These are phyloP conservation scores for Iberis amara DNA, from an alignment of 441 rosid genomes.

Conservation along the genomic window DNA sequence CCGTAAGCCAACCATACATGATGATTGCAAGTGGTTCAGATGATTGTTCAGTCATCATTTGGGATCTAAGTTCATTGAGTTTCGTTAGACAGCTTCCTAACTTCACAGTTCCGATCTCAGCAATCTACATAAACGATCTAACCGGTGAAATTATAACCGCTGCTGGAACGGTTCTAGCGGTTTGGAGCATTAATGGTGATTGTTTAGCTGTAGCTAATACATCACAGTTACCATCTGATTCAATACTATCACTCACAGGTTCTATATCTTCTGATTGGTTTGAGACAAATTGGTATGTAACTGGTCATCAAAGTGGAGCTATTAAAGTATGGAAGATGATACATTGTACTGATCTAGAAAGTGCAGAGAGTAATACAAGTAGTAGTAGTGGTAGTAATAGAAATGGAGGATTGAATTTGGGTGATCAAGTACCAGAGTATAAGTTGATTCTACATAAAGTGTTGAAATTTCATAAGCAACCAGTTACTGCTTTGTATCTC, in stretches of 20 bases:
- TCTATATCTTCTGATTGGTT: conserved; percentile 88
- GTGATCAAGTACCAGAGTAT: conserved; percentile 67
- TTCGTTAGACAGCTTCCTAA: conserved; percentile 89
- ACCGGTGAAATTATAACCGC: conserved; percentile 95
- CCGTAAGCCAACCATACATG: conserved; percentile 97
- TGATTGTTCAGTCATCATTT: conserved; percentile 83
- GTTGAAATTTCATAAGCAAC: conserved; percentile 80
- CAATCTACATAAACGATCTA: conserved; percentile 85
- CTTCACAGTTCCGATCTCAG: conserved; percentile 81
- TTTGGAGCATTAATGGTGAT: conserved; percentile 98
- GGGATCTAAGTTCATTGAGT: conserved; percentile 92
- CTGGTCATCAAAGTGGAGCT: conserved; percentile 99
- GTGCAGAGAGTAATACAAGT: conserved; percentile 42
- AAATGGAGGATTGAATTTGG: conserved; percentile 57
- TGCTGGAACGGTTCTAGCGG: conserved; percentile 91
- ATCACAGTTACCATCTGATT: conserved; percentile 97
- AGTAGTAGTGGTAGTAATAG: conserved; percentile 41
- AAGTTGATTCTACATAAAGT: conserved; percentile 78
- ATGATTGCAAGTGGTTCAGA: conserved; percentile 93
- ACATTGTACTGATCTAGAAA: conserved; percentile 59
- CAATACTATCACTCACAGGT: conserved; percentile 78
- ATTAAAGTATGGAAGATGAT: conserved; percentile 96
- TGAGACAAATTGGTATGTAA: conserved; percentile 88
- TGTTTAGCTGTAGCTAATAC: conserved; percentile 91
- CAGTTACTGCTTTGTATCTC: conserved; percentile 82